Evolutionary conservation across 164 flowering plant genomes (phyloP), one percentile per base, ranked within the genome.

Genomic region (Akebia trifoliata): DNA sequence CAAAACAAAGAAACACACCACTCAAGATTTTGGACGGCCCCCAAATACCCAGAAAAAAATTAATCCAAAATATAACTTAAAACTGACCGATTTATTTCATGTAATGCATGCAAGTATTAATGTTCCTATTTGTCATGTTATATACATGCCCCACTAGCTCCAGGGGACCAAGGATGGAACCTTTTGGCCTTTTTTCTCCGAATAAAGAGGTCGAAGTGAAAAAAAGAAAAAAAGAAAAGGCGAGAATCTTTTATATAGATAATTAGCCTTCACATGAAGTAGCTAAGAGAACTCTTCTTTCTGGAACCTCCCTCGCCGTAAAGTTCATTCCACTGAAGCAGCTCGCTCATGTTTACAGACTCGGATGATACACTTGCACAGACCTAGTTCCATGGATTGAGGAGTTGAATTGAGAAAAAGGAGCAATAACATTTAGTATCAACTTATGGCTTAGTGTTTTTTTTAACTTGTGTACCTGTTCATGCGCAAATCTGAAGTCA

Each of bases 331-430:
- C 97, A 90, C 55, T 87, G 97, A 58, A 68, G 52, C 20, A 90
- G 82, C 76, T 85, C 97, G 0, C 72, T 83, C 95, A 87, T 90
- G 74, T 87, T 90, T 12, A 72, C 78, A 1, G 95, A 87, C 54
- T 90, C 93, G 0, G 93, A 85, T n/a, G 93, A 87, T n/a, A 90
- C 97, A 64, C 97, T 90, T 1, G 97, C 93, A 54, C 95, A 85
- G 18, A 90, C 97, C 97, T 90, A 68, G 17, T 35, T 48, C 49
- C 48, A 59, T 8, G 1, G 21, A 5, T 11, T 32, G 20, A 10
- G 2, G 10, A 30, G 18, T 39, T 17, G n/a, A 26, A 39, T 8
- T 20, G 24, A 30, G 18, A 1, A n/a, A 37, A 26, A 57, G 46
- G 20, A n/a, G 5, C 8, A 20, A 15, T 5, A 11, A 21, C 8